Percentiles rank a stretch among this genome's conserved stretches.
These are phyloP conservation scores for Ganoderma sinense DNA, from an alignment of 1,284 basidiomycete species.

Conservation along the genomic window DNA sequence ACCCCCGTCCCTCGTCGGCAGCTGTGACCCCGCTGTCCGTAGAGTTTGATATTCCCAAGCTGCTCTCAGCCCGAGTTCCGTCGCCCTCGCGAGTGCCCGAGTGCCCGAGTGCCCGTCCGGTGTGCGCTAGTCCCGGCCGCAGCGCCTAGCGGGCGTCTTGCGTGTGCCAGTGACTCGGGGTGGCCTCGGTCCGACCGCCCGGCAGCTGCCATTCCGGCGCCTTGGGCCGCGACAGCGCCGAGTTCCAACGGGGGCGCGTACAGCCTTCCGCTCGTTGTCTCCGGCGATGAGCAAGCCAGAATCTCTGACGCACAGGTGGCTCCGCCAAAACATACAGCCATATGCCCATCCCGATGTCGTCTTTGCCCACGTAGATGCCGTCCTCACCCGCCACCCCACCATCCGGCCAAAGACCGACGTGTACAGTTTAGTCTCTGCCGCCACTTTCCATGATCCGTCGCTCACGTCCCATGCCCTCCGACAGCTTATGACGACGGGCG, in stretches of 20 bases:
- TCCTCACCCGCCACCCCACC: constrained; percentile 66
- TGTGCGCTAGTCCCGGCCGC: background rate
- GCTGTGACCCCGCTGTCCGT: constrained; percentile 23
- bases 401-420: constrained; percentile 92
- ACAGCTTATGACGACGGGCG: constrained; percentile 94
- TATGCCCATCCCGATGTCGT: constrained; percentile 68
- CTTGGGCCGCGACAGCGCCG: too few species aligned
- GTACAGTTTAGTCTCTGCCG: constrained; percentile 71
- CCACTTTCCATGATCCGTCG: constrained; percentile 20
- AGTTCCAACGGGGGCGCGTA: background rate
- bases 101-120: background rate
- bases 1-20: constrained; percentile 21
- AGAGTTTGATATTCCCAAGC: constrained; percentile 29
- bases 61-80: background rate
- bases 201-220: background rate
- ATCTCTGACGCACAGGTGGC: constrained; percentile 69
- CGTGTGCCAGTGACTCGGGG: background rate
- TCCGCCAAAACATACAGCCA: constrained; percentile 70
- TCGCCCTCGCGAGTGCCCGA: too few species aligned
- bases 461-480: constrained; percentile 25
- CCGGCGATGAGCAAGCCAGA: constrained; percentile 37
- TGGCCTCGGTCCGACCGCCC: constrained; percentile 17
- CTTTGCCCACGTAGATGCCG: constrained; percentile 70
- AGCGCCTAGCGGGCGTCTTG: background rate
- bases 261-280: constrained; percentile 16